Conservation (phyloP, 1,139 yeast genomes). For the Yamadazyma aaseri region DNA sequence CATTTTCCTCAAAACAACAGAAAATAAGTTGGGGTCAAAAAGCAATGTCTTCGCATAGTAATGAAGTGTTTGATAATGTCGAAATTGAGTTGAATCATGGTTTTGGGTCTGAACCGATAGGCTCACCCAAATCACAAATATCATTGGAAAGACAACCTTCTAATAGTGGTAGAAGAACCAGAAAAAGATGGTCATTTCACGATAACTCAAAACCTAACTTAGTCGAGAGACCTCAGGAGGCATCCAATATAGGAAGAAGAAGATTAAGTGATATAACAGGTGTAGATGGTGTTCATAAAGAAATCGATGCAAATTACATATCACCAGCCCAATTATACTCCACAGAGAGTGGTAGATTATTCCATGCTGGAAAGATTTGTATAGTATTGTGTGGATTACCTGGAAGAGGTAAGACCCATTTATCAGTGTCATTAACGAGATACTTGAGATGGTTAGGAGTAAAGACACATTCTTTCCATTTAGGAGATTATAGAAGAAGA, state of each 20-base stretch:
- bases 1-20: not conserved
- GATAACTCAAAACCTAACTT: conserved; percentile 37
- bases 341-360: conserved; percentile 84
- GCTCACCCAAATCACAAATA: conserved; percentile 2
- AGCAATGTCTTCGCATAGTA: conserved; percentile 6
- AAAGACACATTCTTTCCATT: conserved; percentile 85
- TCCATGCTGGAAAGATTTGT: conserved; percentile 93
- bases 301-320: conserved; percentile 49
- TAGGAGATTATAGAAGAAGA: conserved; percentile 86
- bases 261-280: conserved; percentile 44
- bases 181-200: conserved; percentile 47
- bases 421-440: conserved; percentile 87
- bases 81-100: conserved; percentile 36
- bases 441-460: conserved; percentile 96
- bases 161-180: conserved; percentile 29
- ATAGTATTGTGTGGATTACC: conserved; percentile 92
- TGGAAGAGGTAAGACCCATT: conserved; percentile 93
- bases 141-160: conserved; percentile 21
- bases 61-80: conserved; percentile 19
- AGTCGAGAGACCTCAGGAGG: conserved; percentile 32
- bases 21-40: no score
- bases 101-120: conserved; percentile 37
- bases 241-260: conserved; percentile 30
- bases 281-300: conserved; percentile 55
- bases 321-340: conserved; percentile 89